These are phyloP conservation scores for Hymenoscyphus scutula DNA, from an alignment of 2,329 filamentous ascomycete species.

Conservation along the genomic window DNA sequence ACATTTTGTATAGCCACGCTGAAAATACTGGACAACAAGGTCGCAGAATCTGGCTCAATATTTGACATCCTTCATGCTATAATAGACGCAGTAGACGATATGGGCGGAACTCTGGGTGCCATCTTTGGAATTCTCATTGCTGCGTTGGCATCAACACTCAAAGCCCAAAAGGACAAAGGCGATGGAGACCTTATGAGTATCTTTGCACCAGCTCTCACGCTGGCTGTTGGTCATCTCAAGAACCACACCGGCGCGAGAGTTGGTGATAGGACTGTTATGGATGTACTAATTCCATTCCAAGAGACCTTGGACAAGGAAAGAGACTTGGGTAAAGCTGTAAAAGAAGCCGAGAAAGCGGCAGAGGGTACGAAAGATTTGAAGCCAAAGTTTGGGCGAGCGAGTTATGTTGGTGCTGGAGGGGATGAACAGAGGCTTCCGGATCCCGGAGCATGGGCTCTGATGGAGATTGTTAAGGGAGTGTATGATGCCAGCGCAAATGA, in stretches of 20 bases:
- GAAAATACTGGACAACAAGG: slow-evolving; percentile 32
- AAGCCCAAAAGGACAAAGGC: slow-evolving; percentile 8
- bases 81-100: slow-evolving; percentile 37
- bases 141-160: slow-evolving; percentile 25
- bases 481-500: slow-evolving; percentile 21
- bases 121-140: slow-evolving; percentile 37
- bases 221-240: slow-evolving; percentile 30
- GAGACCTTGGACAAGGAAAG: slow-evolving; percentile 36
- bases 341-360: slow-evolving; percentile 47
- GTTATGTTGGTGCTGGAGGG: slow-evolving; percentile 49
- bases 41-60: slow-evolving; percentile 36
- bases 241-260: slow-evolving; percentile 33
- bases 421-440: slow-evolving; percentile 49
- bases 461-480: slow-evolving; percentile 31
- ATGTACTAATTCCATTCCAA: slow-evolving; percentile 35
- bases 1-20: slow-evolving; percentile 28
- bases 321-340: slow-evolving; percentile 46
- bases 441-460: slow-evolving; percentile 53
- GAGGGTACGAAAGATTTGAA: slow-evolving; percentile 53
- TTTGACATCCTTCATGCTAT: slow-evolving; percentile 33
- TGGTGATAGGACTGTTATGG: slow-evolving; percentile 37
- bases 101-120: slow-evolving; percentile 37
- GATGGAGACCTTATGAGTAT: slow-evolving; percentile 18
- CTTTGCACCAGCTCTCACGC: slow-evolving; percentile 23
- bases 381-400: slow-evolving; percentile 52